phyloP scores from a whole-genome alignment of 2,329 filamentous ascomycete genomes.

The Chrysoporthe austroafricana region DNA sequence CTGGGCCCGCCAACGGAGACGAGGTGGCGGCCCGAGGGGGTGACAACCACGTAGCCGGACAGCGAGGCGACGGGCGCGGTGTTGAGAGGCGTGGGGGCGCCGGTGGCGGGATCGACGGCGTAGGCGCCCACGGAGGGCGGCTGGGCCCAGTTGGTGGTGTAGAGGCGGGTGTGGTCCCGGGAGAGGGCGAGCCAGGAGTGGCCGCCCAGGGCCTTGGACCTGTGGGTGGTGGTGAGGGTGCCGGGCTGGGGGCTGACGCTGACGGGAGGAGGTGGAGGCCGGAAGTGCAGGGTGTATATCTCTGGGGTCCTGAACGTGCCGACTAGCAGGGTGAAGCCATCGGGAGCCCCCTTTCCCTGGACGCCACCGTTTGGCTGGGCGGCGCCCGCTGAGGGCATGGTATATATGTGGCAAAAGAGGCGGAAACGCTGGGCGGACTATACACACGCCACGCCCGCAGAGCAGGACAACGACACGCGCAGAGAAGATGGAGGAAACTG shows the following conservation, averaged over 20 bases:
- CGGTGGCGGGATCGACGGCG: constrained; percentile 17
- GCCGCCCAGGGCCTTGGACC: constrained; percentile 23
- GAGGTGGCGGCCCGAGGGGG: constrained; percentile 20
- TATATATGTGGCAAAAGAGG: neutral
- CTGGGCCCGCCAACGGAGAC: constrained; percentile 26
- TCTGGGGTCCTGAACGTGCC: constrained; percentile 26
- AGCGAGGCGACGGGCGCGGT: constrained; percentile 20
- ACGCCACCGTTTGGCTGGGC: constrained; percentile 1
- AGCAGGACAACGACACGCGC: too few species aligned
- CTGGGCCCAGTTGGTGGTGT: constrained; percentile 29
- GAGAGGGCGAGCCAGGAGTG: constrained; percentile 32
- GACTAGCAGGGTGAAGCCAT: constrained; percentile 26
- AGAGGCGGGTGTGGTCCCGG: constrained; percentile 26
- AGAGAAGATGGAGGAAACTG: too few species aligned
- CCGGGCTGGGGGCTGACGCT: neutral
- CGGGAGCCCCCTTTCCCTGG: neutral
- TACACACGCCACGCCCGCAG: neutral
- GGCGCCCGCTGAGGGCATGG: neutral
- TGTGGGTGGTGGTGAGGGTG: constrained; percentile 22
- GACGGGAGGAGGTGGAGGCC: constrained; percentile 1
- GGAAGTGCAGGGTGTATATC: constrained; percentile 25
- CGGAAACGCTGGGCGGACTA: neutral
- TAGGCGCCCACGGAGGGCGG: constrained; percentile 29
- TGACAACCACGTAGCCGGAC: constrained; percentile 25
- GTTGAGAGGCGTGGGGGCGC: constrained; percentile 24